phyloP scores from a whole-genome alignment of 1,139 yeast genomes.

The Yamadazyma taylorii region DNA sequence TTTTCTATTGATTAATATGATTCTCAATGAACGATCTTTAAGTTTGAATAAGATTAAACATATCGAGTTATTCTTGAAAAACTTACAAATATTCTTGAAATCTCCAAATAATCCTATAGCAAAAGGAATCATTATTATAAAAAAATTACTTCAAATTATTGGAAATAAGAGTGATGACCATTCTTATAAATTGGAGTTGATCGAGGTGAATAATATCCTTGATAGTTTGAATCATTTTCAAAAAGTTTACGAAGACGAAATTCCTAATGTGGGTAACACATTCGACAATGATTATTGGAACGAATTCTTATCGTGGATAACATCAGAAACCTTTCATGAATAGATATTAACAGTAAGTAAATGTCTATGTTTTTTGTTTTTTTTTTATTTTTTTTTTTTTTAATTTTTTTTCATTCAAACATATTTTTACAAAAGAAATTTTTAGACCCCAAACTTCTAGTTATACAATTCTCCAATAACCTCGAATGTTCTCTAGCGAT shows the following conservation, averaged over 20 bases:
- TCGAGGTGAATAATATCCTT: conserved; percentile 7
- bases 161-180: conserved; percentile 9
- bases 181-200: conserved; percentile 7
- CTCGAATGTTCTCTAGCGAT: conserved; percentile 18
- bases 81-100: conserved; percentile 2
- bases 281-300: conserved; percentile 10
- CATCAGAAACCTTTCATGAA: not conserved
- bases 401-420: conserved; percentile 11
- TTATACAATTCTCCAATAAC: conserved; percentile 14
- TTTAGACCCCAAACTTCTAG: conserved; percentile 15
- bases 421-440: conserved; percentile 13
- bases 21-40: conserved; percentile 6
- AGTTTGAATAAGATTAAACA: conserved; percentile 4
- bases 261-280: not conserved
- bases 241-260: conserved; percentile 9
- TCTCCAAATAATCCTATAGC: conserved; percentile 4
- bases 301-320: conserved; percentile 11
- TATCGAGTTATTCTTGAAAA: conserved; percentile 6
- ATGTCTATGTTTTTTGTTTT: too few relatives aligned
- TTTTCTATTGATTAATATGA: conserved; percentile 14
- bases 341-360: too few relatives aligned
- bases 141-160: conserved; percentile 9
- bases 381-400: too few relatives aligned
- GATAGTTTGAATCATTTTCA: conserved; percentile 7
- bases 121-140: conserved; percentile 7